Base-by-base conservation (phyloP, 495 filamentous ascomycete genomes). In the Poronia punctata region DNA sequence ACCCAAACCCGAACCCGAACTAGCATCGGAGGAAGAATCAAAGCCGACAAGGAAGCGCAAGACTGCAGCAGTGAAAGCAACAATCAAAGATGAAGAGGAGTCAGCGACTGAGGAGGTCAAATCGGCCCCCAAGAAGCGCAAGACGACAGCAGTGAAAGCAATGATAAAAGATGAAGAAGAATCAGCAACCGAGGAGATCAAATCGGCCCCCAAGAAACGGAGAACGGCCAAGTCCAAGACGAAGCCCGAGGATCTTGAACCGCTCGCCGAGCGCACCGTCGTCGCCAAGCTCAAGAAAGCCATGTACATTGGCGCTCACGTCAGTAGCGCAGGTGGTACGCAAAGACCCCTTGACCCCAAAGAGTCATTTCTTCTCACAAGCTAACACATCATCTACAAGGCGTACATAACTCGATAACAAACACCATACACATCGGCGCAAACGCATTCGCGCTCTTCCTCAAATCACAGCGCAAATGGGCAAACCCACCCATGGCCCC, bases 391-490 rank as follows among this genome's bases (percentile, higher is more conserved):
- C 45, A 23, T 35, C 24, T 18, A 17, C 20, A 35, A 87, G 84
- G 89, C 14, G 84, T 96, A 2, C 88, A 96, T 44, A 95, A 96
- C 55, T 71, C 89, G 1, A 76, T 96, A 40, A 70, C 72, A 6
- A 96, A 96, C 52, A 77, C 79, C 44, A 58, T 81, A 7, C 71
- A 88, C 16, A 88, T 95, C 45, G 88, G 89, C 40, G 88, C 81
- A 16, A 98, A 98, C 54, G 78, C 88, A 15, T 92, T 96, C 47
- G 92, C 92, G 10, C 64, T 97, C 15, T 98, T 98, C 62, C 73
- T 97, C 40, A 97, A 97, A 57, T 92, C 84, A 0, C 93, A 97
- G 57, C 78, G 86, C 27, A 96, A 93, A 66, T 98, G 92, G 92
- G 67, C 72, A n/a, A 89, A 83, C 50, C 88, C 90, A 1, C 74